Conservation (phyloP, 352 stramenopile genomes). For the Pythium pyrilobum region DNA sequence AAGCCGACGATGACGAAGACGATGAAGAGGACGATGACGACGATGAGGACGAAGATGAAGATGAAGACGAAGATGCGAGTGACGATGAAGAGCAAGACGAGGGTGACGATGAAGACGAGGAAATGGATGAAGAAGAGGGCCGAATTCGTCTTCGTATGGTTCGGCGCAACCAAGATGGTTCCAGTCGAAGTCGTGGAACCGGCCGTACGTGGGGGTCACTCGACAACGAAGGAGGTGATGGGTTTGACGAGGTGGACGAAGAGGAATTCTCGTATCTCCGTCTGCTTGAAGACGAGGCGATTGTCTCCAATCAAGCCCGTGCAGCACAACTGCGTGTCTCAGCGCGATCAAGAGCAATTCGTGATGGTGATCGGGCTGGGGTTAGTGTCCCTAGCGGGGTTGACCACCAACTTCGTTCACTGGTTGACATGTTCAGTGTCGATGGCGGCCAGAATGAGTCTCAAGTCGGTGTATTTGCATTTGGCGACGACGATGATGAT, state of each 20-base stretch:
- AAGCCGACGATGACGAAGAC: slow-evolving; percentile 52
- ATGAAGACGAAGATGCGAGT: slow-evolving; percentile 48
- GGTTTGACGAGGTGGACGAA: slow-evolving; percentile 76
- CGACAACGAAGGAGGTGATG: slow-evolving; percentile 68
- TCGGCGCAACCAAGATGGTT: slow-evolving; percentile 9
- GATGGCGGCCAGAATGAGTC: slow-evolving; percentile 8
- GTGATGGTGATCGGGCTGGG: neutral
- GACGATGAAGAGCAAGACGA: slow-evolving; percentile 59
- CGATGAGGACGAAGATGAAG: slow-evolving; percentile 38
- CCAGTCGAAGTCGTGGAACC: slow-evolving; percentile 22
- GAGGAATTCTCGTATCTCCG: slow-evolving; percentile 81
- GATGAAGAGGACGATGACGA: slow-evolving; percentile 59
- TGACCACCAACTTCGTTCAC: slow-evolving; percentile 20
- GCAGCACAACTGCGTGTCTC: slow-evolving; percentile 1
- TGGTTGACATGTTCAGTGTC: slow-evolving; percentile 27
- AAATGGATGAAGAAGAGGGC: slow-evolving; percentile 61
- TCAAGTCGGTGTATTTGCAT: slow-evolving; percentile 18
- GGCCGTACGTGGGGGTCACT: slow-evolving; percentile 61
- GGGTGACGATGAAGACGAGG: slow-evolving; percentile 53
- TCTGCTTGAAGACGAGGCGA: slow-evolving; percentile 60
- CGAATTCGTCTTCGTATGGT: slow-evolving; percentile 42
- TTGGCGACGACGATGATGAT: slow-evolving; percentile 26
- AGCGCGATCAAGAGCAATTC: neutral
- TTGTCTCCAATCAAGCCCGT: slow-evolving; percentile 12
- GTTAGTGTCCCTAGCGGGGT: neutral